These are phyloP conservation scores for Chalaropsis thielavioides DNA, from an alignment of 2,329 filamentous ascomycete species.

Conservation along the genomic window DNA sequence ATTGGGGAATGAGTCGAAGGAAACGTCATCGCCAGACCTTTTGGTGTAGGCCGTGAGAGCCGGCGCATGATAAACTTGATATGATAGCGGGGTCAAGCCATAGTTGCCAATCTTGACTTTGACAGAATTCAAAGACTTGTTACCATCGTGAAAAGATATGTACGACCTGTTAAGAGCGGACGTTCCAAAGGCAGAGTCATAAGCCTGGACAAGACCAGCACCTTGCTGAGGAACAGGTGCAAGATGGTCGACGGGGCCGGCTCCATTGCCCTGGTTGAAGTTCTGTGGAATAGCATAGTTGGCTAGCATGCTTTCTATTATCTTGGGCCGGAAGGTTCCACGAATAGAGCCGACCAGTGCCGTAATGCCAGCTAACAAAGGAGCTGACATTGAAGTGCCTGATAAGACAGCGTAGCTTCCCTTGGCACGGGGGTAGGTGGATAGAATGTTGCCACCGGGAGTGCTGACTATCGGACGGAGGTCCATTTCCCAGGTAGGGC, in stretches of 20 bases:
- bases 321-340: conserved; percentile 35
- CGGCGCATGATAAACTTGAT: conserved; percentile 36
- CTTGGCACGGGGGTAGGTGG: conserved; percentile 32
- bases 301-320: conserved; percentile 36
- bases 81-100: too few relatives aligned
- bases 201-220: conserved; percentile 44
- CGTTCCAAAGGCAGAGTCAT: conserved; percentile 40
- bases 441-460: conserved; percentile 43
- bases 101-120: too few relatives aligned
- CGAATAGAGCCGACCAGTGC: conserved; percentile 40
- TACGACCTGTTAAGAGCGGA: conserved; percentile 40
- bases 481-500: conserved; percentile 44
- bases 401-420: conserved; percentile 35
- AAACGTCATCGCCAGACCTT: conserved; percentile 19
- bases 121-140: too few relatives aligned
- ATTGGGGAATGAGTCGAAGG: conserved; percentile 29
- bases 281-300: conserved; percentile 35
- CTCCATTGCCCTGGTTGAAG: conserved; percentile 32
- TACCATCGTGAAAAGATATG: conserved; percentile 50
- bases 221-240: conserved; percentile 48
- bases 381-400: conserved; percentile 48
- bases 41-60: conserved; percentile 42
- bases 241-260: conserved; percentile 27
- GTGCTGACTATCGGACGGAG: conserved; percentile 42
- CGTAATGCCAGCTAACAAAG: conserved; percentile 39